Evolutionary conservation across 331 rosid genomes (phyloP), one percentile per base, ranked within the genome.

Genomic region (Ulmus americana): DNA sequence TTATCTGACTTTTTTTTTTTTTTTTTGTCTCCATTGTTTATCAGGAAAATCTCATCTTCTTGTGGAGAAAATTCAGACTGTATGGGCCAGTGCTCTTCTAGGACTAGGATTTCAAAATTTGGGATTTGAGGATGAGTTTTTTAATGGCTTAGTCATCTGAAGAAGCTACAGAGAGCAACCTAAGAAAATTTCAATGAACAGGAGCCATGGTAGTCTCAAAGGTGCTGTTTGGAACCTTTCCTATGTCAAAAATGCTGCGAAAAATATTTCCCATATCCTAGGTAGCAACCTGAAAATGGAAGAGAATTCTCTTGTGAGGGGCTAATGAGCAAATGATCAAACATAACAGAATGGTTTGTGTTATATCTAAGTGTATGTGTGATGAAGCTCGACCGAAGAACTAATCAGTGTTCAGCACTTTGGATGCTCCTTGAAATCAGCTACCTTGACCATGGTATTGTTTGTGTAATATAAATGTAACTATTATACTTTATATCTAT

Each of bases 41-140:
- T 20, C 82, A 77, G 82, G 82, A 44, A 73, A 53, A 39, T 64
- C 64, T 46, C 68, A 59, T 5, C 69, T 50, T 65, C 64, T 77
- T 40, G 58, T n/a, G 51, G 67, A 55, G 64, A 77, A 64, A 77
- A 39, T 72, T 52, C 64, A 57, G 45, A 69, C 57, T 22, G 10
- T 77, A 39, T 68, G 66, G 63, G 68, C 55, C 71, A 13, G 71
- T 59, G 59, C 61, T 50, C 61, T 73, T 68, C 45, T 77, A 50
- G 82, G 71, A 54, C 47, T 73, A 55, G 82, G 82, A 46, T 39
- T 77, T 45, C 71, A 51, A 38, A 45, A 59, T 8, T 58, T 73
- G 72, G 82, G 82, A 72, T 64, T 73, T 40, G 69, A 77, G 64
- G 65, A 77, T n/a, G 78, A 77, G 39, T 77, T 77, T 61, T 77